A percentile compares a stretch with the other conserved stretches of the same genome.
These are phyloP conservation scores for Teratosphaeria destructans DNA, from an alignment of 2,329 filamentous ascomycete genomes.

Conservation along the genomic window DNA sequence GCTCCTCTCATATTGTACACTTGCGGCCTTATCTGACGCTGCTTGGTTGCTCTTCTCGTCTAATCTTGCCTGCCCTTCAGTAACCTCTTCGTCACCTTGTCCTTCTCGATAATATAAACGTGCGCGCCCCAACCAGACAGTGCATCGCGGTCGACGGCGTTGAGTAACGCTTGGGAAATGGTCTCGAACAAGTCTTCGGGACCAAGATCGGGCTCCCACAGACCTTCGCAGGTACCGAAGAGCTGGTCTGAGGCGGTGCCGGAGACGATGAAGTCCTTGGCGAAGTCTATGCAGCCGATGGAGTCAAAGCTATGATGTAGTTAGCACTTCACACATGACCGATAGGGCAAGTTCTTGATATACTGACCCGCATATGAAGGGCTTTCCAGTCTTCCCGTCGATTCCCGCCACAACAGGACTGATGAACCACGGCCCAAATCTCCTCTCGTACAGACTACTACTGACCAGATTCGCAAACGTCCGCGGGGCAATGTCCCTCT, in stretches of 20 bases:
- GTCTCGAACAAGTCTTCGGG: constrained; percentile 97
- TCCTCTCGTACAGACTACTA: constrained; percentile 81
- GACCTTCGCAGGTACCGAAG: constrained; percentile 94
- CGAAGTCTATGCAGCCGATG: constrained; percentile 98
- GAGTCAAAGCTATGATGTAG: constrained; percentile 60
- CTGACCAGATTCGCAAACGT: constrained; percentile 96
- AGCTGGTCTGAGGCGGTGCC: constrained; percentile 95
- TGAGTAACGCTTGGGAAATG: constrained; percentile 88
- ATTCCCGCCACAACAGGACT: constrained; percentile 89
- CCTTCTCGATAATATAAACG: constrained; percentile 99
- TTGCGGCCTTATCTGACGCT: neutral
- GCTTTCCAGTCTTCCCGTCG: constrained; percentile 85
- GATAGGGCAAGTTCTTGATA: neutral
- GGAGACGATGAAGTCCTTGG: constrained; percentile 97
- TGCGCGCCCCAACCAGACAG: constrained; percentile 97
- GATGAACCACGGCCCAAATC: constrained; percentile 96
- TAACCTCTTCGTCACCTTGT: constrained; percentile 98
- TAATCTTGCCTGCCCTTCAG: constrained; percentile 91
- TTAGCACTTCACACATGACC: neutral
- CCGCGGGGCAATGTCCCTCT: constrained; percentile 86
- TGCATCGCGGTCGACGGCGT: constrained; percentile 92
- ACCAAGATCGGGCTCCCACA: constrained; percentile 94
- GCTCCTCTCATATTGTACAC: neutral
- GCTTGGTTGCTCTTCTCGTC: neutral
- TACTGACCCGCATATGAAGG: constrained; percentile 77